Evolutionary conservation across 164 flowering plant species (phyloP).

Genomic region (Stephania japonica): DNA sequence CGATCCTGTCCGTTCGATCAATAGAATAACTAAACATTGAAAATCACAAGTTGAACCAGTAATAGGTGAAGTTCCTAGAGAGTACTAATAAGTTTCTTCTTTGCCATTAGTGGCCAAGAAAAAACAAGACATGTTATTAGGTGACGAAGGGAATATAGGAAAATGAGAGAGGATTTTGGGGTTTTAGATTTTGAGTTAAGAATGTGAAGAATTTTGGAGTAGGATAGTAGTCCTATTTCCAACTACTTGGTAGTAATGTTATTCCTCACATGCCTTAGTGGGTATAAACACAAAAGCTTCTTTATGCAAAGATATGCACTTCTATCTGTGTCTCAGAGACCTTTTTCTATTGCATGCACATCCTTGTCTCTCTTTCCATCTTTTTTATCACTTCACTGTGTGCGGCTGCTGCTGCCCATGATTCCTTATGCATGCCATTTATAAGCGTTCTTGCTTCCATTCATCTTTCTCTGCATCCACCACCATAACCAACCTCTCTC

Average conservation of each 20-base stretch:
- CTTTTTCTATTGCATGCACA: slow-evolving; percentile 23
- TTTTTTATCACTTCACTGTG: slow-evolving; percentile 24
- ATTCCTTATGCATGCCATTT: slow-evolving; percentile 35
- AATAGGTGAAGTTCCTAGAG: neutral
- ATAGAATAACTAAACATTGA: neutral
- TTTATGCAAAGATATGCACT: slow-evolving; percentile 44
- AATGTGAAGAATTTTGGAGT: neutral
- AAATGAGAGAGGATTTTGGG: no score
- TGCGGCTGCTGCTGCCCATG: slow-evolving; percentile 26
- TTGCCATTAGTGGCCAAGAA: neutral
- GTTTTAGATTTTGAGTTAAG: neutral
- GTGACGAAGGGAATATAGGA: no score
- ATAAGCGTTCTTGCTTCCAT: slow-evolving; percentile 38
- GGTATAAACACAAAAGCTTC: slow-evolving; percentile 57
- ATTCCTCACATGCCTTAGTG: slow-evolving; percentile 26
- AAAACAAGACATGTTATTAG: neutral
- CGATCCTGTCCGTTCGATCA: neutral
- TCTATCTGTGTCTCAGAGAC: slow-evolving; percentile 9
- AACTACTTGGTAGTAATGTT: slow-evolving; percentile 16
- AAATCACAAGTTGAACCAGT: neutral
- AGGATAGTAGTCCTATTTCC: neutral
- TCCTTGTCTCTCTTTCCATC: slow-evolving; percentile 2
- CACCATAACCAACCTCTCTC: slow-evolving; percentile 5
- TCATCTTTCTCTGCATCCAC: slow-evolving; percentile 12
- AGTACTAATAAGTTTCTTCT: neutral